Evolutionary conservation across 2,329 filamentous ascomycete species (phyloP).

Genomic region (Arthrinium puccinioides): DNA sequence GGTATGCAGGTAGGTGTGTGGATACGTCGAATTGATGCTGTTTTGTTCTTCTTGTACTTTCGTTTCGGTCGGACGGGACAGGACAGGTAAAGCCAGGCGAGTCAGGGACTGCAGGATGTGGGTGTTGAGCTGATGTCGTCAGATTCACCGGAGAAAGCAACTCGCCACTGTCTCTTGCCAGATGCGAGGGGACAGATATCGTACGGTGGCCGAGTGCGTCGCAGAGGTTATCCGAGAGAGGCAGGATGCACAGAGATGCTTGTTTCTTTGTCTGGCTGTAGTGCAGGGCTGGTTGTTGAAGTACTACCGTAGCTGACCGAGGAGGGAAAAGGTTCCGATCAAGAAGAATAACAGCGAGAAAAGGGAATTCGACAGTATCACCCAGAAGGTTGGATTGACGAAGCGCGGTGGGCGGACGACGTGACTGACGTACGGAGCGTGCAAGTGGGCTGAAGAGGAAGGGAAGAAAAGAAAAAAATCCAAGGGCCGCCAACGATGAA

Average conservation of each 20-base stretch:
- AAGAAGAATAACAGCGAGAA: slow-evolving; percentile 3
- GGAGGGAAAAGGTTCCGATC: background rate
- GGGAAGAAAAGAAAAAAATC: slow-evolving; percentile 1
- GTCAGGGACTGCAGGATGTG: slow-evolving; percentile 1
- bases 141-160: slow-evolving; percentile 1
- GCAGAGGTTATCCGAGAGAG: background rate
- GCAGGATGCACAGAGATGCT: background rate
- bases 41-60: slow-evolving; percentile 2
- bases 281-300: background rate
- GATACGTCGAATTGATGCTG: slow-evolving; percentile 1
- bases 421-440: slow-evolving; percentile 10
- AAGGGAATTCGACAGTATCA: slow-evolving; percentile 5
- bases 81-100: background rate
- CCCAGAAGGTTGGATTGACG: slow-evolving; percentile 9
- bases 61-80: background rate
- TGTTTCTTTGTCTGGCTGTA: slow-evolving; percentile 1
- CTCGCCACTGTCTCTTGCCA: background rate
- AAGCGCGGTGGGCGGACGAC: slow-evolving; percentile 7
- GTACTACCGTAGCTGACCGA: background rate
- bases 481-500: too few relatives aligned
- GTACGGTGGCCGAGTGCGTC: background rate
- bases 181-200: background rate
- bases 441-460: slow-evolving; percentile 6
- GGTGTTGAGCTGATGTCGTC: slow-evolving; percentile 3
- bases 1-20: too few relatives aligned